Percentiles rank a stretch among this genome's conserved stretches.
phyloP scores from a whole-genome alignment of 148 eudicot genomes.

The Limonium bicolor region DNA sequence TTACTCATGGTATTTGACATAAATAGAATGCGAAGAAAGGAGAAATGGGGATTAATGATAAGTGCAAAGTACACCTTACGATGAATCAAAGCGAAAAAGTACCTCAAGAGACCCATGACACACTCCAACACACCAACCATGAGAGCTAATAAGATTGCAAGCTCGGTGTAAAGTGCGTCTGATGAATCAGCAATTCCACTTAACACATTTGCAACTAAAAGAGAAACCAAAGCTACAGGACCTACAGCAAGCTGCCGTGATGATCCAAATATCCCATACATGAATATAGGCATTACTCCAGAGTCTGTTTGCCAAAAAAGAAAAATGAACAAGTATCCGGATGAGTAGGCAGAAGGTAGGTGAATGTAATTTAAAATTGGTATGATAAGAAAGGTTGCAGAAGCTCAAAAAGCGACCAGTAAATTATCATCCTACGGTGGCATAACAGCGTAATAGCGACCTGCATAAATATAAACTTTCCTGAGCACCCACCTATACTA shows the following conservation, averaged over 20 bases:
- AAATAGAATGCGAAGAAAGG: too few relatives aligned
- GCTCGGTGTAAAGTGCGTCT: conserved; percentile 74
- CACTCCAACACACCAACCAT: conserved; percentile 97
- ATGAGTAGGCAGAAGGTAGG: too few relatives aligned
- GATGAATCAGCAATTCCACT: conserved; percentile 59
- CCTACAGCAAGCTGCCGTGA: conserved; percentile 99
- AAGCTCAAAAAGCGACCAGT: too few relatives aligned
- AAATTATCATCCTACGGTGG: too few relatives aligned
- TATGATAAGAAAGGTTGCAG: too few relatives aligned
- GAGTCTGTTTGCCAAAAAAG: conserved; percentile 47
- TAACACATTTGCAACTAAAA: conserved; percentile 77
- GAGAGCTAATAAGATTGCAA: conserved; percentile 81
- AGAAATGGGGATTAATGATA: too few relatives aligned
- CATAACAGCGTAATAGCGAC: too few relatives aligned
- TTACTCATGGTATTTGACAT: too few relatives aligned
- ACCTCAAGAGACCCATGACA: conserved; percentile 90
- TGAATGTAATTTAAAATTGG: too few relatives aligned
- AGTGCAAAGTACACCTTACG: not conserved
- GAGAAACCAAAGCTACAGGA: conserved; percentile 95
- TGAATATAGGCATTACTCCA: conserved; percentile 79
- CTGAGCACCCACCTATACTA: too few relatives aligned
- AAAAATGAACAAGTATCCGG: conserved; percentile 5
- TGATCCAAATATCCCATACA: conserved; percentile 93
- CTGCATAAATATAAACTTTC: too few relatives aligned
- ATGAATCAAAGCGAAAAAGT: conserved; percentile 4